Percentiles rank a stretch among this genome's conserved stretches.
These are phyloP conservation scores for Coemansia sp. DNA, from an alignment of 192 early-diverging fungal species.

Conservation along the genomic window DNA sequence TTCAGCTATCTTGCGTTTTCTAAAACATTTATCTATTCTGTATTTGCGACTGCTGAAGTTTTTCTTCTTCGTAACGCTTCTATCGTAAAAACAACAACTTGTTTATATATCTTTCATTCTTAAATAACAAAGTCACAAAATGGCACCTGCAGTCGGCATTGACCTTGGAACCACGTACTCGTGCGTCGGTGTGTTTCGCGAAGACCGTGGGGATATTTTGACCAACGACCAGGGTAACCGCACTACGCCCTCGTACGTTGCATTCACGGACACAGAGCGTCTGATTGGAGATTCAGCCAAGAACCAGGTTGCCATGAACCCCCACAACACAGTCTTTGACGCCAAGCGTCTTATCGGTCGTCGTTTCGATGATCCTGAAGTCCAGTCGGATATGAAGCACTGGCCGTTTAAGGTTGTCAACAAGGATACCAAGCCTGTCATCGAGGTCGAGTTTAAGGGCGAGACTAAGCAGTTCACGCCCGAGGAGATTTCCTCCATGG, in stretches of 20 bases:
- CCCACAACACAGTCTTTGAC: constrained; percentile 97
- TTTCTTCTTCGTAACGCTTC: constrained; percentile 8
- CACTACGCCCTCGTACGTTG: constrained; percentile 97
- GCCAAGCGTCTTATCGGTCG: constrained; percentile 99
- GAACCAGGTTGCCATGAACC: constrained; percentile 99
- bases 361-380: constrained; percentile 85
- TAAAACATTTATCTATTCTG: background rate
- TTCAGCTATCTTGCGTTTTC: background rate
- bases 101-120: constrained; percentile 4
- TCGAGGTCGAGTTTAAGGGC: constrained; percentile 94
- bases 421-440: constrained; percentile 83
- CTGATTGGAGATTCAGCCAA: constrained; percentile 99
- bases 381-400: constrained; percentile 99
- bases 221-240: constrained; percentile 99
- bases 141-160: constrained; percentile 61
- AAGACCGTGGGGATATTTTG: constrained; percentile 90
- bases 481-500: constrained; percentile 97
- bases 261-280: constrained; percentile 95
- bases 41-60: background rate
- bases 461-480: constrained; percentile 96
- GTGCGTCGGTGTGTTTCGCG: constrained; percentile 67
- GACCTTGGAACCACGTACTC: constrained; percentile 64
- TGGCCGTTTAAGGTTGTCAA: constrained; percentile 95
- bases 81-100: constrained; percentile 9
- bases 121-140: constrained; percentile 22